phyloP scores from a whole-genome alignment of 345 rosid species.

The Aquilaria yunnanensis region DNA sequence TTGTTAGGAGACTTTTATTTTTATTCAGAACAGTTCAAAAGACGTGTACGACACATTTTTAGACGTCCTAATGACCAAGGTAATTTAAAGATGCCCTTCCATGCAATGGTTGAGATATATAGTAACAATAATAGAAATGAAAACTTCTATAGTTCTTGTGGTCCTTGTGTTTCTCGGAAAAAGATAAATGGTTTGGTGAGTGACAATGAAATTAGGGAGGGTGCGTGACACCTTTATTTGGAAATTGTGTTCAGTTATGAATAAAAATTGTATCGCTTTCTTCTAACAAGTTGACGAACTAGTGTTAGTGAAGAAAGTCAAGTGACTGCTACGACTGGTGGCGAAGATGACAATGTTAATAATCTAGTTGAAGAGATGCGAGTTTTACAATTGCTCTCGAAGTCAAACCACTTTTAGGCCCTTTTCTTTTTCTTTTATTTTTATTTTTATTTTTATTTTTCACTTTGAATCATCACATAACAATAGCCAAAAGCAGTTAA shows the following conservation, averaged over 20 bases:
- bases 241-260: slow-evolving; percentile 71
- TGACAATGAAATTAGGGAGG: slow-evolving; percentile 64
- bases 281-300: slow-evolving; percentile 46
- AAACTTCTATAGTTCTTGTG: slow-evolving; percentile 77
- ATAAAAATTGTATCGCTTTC: slow-evolving; percentile 80
- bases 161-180: slow-evolving; percentile 80
- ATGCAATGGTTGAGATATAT: slow-evolving; percentile 68
- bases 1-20: slow-evolving; percentile 73
- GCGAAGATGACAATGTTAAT: too few relatives aligned
- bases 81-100: slow-evolving; percentile 71
- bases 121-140: slow-evolving; percentile 74
- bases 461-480: too few relatives aligned
- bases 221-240: slow-evolving; percentile 59
- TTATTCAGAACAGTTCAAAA: slow-evolving; percentile 68
- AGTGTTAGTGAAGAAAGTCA: too few relatives aligned
- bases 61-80: slow-evolving; percentile 51
- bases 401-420: too few relatives aligned
- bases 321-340: too few relatives aligned
- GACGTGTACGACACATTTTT: slow-evolving; percentile 71
- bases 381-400: too few relatives aligned
- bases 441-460: too few relatives aligned
- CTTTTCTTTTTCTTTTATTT: too few relatives aligned
- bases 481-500: too few relatives aligned
- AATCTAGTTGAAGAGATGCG: too few relatives aligned
- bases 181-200: slow-evolving; percentile 67